A percentile compares a stretch with the other conserved stretches of the same genome.
Evolutionary conservation across 2,329 filamentous ascomycete genomes (phyloP).

Genomic region (Phaeosphaeria sp.): DNA sequence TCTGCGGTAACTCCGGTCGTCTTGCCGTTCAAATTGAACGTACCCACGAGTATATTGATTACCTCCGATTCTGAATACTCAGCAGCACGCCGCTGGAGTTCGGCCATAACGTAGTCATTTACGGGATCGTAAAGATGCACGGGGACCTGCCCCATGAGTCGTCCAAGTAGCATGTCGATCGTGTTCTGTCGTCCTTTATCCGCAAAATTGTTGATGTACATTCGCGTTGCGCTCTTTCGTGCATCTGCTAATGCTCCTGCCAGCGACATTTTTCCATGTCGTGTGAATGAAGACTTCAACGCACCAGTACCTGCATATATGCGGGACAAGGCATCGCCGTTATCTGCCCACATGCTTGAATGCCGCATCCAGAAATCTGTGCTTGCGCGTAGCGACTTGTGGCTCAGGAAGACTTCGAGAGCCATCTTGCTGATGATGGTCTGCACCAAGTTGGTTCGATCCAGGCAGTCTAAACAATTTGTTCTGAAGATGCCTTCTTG

Average conservation of each 20-base stretch:
- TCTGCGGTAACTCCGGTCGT: constrained; percentile 80
- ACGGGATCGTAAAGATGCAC: constrained; percentile 93
- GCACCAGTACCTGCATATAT: constrained; percentile 98
- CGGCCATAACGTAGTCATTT: constrained; percentile 84
- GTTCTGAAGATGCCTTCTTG: constrained; percentile 96
- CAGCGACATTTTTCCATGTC: constrained; percentile 93
- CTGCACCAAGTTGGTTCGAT: constrained; percentile 94
- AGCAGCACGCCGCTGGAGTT: constrained; percentile 69
- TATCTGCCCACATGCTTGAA: constrained; percentile 94
- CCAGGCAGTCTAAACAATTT: constrained; percentile 94
- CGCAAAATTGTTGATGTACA: constrained; percentile 98
- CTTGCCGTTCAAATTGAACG: constrained; percentile 93
- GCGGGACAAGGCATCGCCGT: constrained; percentile 89
- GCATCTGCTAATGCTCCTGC: constrained; percentile 94
- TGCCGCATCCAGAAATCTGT: constrained; percentile 92
- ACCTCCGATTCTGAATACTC: constrained; percentile 79
- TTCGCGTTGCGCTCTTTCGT: constrained; percentile 88
- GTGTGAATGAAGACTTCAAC: constrained; percentile 92
- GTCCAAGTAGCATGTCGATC: constrained; percentile 89
- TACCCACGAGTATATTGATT: constrained; percentile 85
- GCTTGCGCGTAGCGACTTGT: constrained; percentile 71
- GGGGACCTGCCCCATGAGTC: constrained; percentile 80
- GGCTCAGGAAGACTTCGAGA: constrained; percentile 80
- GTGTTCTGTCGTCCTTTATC: constrained; percentile 93
- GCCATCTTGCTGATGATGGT: constrained; percentile 95